Evolutionary conservation across 495 filamentous ascomycete species (phyloP).

Genomic region (Penicillium psychrofluorescens): DNA sequence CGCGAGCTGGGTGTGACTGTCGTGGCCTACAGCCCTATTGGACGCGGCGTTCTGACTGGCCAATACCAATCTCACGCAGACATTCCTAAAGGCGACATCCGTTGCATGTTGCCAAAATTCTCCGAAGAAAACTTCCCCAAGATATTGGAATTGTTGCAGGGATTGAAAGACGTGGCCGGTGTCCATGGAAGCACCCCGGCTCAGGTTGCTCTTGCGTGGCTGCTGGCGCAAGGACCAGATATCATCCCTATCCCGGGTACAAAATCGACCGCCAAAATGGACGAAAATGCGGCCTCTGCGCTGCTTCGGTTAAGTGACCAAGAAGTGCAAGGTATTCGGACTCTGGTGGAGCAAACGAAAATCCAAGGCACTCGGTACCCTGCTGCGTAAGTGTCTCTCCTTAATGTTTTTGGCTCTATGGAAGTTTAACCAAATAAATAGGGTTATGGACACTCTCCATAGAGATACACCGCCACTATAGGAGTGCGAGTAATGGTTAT

Average conservation of each 20-base stretch:
- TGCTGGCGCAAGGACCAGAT: conserved; percentile 44
- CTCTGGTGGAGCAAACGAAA: background rate
- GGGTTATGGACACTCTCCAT: background rate
- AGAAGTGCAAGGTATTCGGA: conserved; percentile 42
- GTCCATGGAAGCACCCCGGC: conserved; percentile 36
- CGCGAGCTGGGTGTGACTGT: conserved; percentile 56
- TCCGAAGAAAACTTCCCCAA: conserved; percentile 39
- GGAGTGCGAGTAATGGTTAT: background rate
- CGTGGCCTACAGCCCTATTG: conserved; percentile 57
- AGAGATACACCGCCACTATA: background rate
- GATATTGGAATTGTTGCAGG: conserved; percentile 36
- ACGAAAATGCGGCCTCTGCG: conserved; percentile 47
- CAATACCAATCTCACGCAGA: conserved; percentile 35
- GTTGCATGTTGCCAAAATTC: conserved; percentile 36
- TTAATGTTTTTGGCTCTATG: background rate
- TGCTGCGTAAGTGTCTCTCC: conserved; percentile 1
- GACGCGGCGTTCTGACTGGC: conserved; percentile 51
- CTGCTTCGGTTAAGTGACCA: conserved; percentile 38
- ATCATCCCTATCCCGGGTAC: conserved; percentile 55
- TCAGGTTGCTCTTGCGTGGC: conserved; percentile 47
- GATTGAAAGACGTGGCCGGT: conserved; percentile 34
- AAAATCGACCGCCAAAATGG: conserved; percentile 44
- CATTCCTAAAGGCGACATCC: conserved; percentile 37
- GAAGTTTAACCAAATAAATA: background rate
- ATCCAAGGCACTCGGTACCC: conserved; percentile 6